phyloP scores from a whole-genome alignment of 257 asterid species.

The Nicotiana knightiana region DNA sequence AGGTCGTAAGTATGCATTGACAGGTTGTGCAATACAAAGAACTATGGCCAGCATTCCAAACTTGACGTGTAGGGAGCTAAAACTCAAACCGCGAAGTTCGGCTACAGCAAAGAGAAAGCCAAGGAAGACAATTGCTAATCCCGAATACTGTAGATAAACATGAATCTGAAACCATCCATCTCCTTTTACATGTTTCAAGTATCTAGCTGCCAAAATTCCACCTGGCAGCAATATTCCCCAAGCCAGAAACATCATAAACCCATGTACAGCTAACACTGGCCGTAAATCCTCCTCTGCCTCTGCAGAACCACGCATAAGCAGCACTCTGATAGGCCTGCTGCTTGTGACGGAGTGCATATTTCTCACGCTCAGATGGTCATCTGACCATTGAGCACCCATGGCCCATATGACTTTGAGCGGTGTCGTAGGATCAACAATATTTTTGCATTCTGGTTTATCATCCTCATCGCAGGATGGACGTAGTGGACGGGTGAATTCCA shows the following conservation, averaged over 20 bases:
- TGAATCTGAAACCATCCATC: slow-evolving; percentile 91
- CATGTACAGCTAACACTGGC: slow-evolving; percentile 95
- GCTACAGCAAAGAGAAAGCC: slow-evolving; percentile 98
- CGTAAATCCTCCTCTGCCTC: slow-evolving; percentile 92
- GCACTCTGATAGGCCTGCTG: slow-evolving; percentile 80
- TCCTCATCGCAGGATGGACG: slow-evolving; percentile 54
- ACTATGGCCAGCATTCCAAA: slow-evolving; percentile 78
- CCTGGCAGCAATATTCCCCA: slow-evolving; percentile 95
- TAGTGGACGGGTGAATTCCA: slow-evolving; percentile 90
- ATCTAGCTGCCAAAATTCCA: slow-evolving; percentile 83
- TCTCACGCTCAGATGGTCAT: slow-evolving; percentile 58
- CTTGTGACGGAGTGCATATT: slow-evolving; percentile 92
- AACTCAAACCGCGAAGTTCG: slow-evolving; percentile 73
- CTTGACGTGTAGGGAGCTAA: slow-evolving; percentile 69
- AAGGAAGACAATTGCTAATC: slow-evolving; percentile 82
- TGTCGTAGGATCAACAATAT: slow-evolving; percentile 79
- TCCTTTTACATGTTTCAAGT: slow-evolving; percentile 80
- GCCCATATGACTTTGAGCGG: slow-evolving; percentile 93
- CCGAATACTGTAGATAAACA: slow-evolving; percentile 82
- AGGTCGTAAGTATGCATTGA: slow-evolving; percentile 84
- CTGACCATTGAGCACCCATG: slow-evolving; percentile 95
- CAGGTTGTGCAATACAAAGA: slow-evolving; percentile 68
- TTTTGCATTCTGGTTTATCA: slow-evolving; percentile 68
- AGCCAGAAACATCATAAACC: slow-evolving; percentile 98
- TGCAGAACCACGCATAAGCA: slow-evolving; percentile 83